Base-by-base conservation (phyloP, 225 moss, liverwort and hornwort species). In the Physcomitrellopsis africana region DNA sequence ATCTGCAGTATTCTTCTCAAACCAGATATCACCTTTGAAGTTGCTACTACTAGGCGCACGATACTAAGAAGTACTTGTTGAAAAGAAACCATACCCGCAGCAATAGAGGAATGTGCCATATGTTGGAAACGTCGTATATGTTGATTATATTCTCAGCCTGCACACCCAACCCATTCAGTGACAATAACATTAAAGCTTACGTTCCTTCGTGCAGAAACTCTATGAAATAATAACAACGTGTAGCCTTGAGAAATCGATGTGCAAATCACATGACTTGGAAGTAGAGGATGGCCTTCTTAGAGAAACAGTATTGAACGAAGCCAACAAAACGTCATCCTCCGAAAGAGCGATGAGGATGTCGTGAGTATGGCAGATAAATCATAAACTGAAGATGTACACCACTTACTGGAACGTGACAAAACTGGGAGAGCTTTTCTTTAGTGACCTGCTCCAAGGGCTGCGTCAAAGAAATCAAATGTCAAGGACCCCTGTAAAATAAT, bases 61-160 rank as follows among this genome's bases (percentile, higher is more conserved):
- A 71, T 27, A 10, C 63, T 62, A 37, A 15, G 52, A 56, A 56
- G 24, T 53, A 41, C 14, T 60, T 51, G 24, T 26, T 43, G 17
- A 44, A 51, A 60, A 53, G 13, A 69, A 51, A 20, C 12, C 81
- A 72, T 86, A 96, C 96, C 86, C 89, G 81, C 27, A 96, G 91
- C 74, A 97, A 78, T 11, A 91, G 88, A 42, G 94, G 94, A 70
- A 97, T 82, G 51, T 97, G 96, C 94, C 96, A 97, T 55, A 92
- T 97, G 83, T 97, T 97, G 63, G 96, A 87, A 42, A 96, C 96
- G 70, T 96, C 94, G 59, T 80, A 86, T 13, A 96, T 80, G 70
- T 90, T 94, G 10, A 96, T 85, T 59, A 96, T 91, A 78, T 92
- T 88, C 52, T 80, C 81, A 44, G 91, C 90, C 96, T 94, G 87